Evolutionary conservation across 1,284 basidiomycete species (phyloP), one percentile per base, ranked within the genome.

Genomic region (Athelia sp.): DNA sequence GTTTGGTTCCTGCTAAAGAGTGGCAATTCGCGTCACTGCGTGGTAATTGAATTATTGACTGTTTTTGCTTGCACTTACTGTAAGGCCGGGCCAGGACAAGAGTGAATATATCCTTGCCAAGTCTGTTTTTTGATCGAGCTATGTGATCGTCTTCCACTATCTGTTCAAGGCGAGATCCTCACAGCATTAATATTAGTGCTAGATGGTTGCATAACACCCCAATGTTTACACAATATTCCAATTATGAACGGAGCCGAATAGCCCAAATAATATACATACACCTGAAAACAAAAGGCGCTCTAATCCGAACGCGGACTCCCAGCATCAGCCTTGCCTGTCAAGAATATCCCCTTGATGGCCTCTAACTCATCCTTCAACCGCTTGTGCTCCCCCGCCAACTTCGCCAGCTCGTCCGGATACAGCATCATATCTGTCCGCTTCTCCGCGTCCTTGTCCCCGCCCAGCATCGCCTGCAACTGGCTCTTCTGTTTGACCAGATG

Each of bases 91-190:
- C n/a, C n/a, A n/a, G 86, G 87, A 2, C 75, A 90, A 63, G 79
- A 83, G 80, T 82, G 56, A 59, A 79, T 73, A 11, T 4, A 32
- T 35, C 38, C 46, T n/a, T 23, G 18, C n/a, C n/a, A 29, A 48
- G 34, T 38, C 13, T 21, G 43, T 18, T 18, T 45, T 49, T 29
- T 38, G 17, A 9, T 58, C 55, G n/a, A n/a, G n/a, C n/a, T n/a
- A n/a, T n/a, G n/a, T 9, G 54, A 58, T 43, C 60, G 60, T 52
- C 50, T 58, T n/a, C n/a, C 68, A 70, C 53, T 71, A 71, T 50
- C 58, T 72, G 18, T 72, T 72, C 55, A 70, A 66, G 49, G 53
- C 56, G 10, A 64, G 61, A 31, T 29, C 26, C 6, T 6, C 26
- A 29, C 26, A 29, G 26, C 6, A 29, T 4, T n/a, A n/a, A n/a